These are phyloP conservation scores for Populus ilicifolia DNA, from an alignment of 345 rosid species.

Conservation along the genomic window DNA sequence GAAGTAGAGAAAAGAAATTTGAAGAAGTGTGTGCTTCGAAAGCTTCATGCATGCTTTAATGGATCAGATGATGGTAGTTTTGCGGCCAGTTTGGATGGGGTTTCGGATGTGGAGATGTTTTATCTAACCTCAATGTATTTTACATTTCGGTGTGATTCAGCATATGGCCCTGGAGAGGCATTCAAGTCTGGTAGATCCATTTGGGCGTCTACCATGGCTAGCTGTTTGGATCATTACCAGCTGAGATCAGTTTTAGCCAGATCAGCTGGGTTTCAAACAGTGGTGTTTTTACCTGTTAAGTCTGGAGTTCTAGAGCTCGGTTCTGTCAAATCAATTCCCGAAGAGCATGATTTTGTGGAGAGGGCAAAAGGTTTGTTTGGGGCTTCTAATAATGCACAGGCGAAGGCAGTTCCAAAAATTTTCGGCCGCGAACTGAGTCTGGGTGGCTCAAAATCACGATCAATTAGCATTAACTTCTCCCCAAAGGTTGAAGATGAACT, in stretches of 20 bases:
- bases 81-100: conserved; percentile 36
- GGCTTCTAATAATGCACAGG: conserved; percentile 46
- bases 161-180: conserved; percentile 52
- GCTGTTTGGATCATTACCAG: conserved; percentile 56
- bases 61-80: conserved; percentile 39
- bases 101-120: conserved; percentile 73
- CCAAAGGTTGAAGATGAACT: conserved; percentile 86
- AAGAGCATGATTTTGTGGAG: conserved; percentile 58
- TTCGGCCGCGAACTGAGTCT: conserved; percentile 80
- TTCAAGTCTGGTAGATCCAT: conserved; percentile 54
- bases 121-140: conserved; percentile 65
- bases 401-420: conserved; percentile 68
- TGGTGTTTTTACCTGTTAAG: conserved; percentile 62
- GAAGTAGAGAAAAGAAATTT: conserved; percentile 44
- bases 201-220: conserved; percentile 56
- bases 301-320: conserved; percentile 89
- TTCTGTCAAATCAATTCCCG: conserved; percentile 56
- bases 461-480: conserved; percentile 72
- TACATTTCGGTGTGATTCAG: conserved; percentile 54
- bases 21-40: conserved; percentile 61
- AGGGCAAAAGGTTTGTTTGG: conserved; percentile 57
- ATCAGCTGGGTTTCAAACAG: conserved; percentile 75
- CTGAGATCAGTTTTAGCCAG: conserved; percentile 69
- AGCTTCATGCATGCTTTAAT: conserved; percentile 57
- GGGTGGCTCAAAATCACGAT: conserved; percentile 60